phyloP scores from a whole-genome alignment of 768 basidiomycete species.

The Collybia nuda region DNA sequence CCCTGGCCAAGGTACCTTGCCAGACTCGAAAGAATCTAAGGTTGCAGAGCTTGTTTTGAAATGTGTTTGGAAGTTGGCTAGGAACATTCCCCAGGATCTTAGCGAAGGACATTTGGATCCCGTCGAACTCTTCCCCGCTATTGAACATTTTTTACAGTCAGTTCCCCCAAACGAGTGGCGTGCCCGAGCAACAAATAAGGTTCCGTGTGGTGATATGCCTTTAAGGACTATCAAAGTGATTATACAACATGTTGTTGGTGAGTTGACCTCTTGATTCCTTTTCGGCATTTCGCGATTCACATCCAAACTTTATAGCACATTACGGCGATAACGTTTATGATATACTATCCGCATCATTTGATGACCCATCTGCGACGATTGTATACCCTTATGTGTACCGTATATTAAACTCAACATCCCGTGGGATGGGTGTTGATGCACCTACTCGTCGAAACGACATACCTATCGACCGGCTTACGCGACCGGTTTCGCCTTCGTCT shows the following conservation, averaged over 20 bases:
- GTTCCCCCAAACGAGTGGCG: conserved; percentile 97
- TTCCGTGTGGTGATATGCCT: conserved; percentile 98
- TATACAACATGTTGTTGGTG: conserved; percentile 94
- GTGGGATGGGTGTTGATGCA: conserved; percentile 36
- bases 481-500: conserved; percentile 56
- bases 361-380: conserved; percentile 95
- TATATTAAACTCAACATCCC: conserved; percentile 72
- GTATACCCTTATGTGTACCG: conserved; percentile 95
- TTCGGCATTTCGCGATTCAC: no score
- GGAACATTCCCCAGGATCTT: conserved; percentile 92
- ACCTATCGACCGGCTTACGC: conserved; percentile 35
- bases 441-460: conserved; percentile 29
- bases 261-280: conserved; percentile 29
- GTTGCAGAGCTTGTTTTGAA: conserved; percentile 93
- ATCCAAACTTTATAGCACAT: conserved; percentile 48
- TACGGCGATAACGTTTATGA: conserved; percentile 92
- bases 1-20: conserved; percentile 66
- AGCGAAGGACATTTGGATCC: conserved; percentile 79
- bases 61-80: conserved; percentile 97
- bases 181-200: conserved; percentile 82
- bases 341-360: conserved; percentile 85
- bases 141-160: conserved; percentile 92
- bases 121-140: conserved; percentile 84
- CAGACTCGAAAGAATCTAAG: conserved; percentile 80
- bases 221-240: conserved; percentile 97